Evolutionary conservation across 257 asterid species (phyloP).

Genomic region (Rubia yunnanensis): DNA sequence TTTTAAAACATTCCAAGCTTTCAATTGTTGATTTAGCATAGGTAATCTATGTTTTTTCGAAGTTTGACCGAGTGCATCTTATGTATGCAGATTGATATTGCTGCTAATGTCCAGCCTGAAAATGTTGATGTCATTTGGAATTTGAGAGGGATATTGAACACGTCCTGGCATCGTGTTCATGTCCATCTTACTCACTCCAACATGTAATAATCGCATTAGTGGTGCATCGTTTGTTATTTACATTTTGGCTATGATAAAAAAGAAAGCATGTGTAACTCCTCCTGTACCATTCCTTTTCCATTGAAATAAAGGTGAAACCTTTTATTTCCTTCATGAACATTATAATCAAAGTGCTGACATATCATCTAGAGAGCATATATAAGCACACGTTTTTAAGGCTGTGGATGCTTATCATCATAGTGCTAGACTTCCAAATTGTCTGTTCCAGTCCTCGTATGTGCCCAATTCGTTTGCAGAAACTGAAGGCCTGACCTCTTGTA

Average conservation of each 20-base stretch:
- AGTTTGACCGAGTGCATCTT: neutral
- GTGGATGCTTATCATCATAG: conserved; percentile 1
- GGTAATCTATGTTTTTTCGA: neutral
- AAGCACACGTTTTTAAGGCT: neutral
- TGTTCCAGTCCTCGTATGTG: conserved; percentile 81
- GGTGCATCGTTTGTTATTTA: neutral
- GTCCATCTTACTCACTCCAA: conserved; percentile 70
- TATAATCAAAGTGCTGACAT: too few species aligned
- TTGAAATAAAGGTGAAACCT: neutral
- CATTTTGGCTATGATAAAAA: neutral
- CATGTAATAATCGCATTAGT: conserved; percentile 25
- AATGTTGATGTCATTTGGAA: conserved; percentile 80
- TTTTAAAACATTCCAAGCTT: neutral
- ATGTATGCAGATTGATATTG: conserved; percentile 62
- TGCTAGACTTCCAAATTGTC: conserved; percentile 87
- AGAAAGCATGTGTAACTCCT: neutral
- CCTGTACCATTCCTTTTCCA: neutral
- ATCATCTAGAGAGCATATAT: neutral
- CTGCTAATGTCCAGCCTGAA: conserved; percentile 87
- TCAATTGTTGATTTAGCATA: neutral
- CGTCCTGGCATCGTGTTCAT: conserved; percentile 90
- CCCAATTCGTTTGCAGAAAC: conserved; percentile 82
- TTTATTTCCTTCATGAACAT: too few species aligned
- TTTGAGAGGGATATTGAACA: conserved; percentile 88
- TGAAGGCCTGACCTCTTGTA: conserved; percentile 93